Conservation (phyloP, 1,284 basidiomycete genomes). For the Ceratobasidium sp. region DNA sequence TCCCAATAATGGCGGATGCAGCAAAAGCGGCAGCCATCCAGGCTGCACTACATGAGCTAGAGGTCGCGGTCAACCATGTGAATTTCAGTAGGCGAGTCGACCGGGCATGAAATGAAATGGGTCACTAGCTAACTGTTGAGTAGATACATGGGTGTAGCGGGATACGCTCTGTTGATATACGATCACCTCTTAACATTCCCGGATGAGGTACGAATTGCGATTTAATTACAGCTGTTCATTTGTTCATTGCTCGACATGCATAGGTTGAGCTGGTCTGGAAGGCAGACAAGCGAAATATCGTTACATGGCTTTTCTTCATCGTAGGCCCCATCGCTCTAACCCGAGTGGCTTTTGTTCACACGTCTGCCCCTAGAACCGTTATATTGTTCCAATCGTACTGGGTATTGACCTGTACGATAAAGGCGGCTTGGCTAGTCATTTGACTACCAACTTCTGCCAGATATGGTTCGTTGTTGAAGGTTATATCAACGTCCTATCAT, state of each 20-base stretch:
- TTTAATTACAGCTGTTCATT: not conserved
- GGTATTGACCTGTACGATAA: constrained; percentile 47
- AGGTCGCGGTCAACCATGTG: constrained; percentile 28
- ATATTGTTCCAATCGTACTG: constrained; percentile 45
- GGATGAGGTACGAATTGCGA: constrained; percentile 26
- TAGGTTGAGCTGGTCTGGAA: constrained; percentile 47
- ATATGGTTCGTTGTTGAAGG: constrained; percentile 35
- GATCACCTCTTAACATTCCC: constrained; percentile 46
- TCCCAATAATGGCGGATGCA: constrained; percentile 27
- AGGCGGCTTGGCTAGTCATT: constrained; percentile 43
- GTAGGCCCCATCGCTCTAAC: constrained; percentile 8
- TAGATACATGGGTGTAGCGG: constrained; percentile 44
- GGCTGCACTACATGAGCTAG: constrained; percentile 31
- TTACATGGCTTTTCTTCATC: constrained; percentile 36
- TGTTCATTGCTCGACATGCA: not conserved
- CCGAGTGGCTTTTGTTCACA: not conserved
- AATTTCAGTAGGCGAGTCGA: constrained; percentile 25
- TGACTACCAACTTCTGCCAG: constrained; percentile 37
- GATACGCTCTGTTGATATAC: constrained; percentile 44
- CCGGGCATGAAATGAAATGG: constrained; percentile 7
- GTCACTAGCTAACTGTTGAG: not conserved
- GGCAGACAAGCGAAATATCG: constrained; percentile 40
- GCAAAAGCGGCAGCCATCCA: constrained; percentile 22
- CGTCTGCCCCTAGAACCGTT: constrained; percentile 39
- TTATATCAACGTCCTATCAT: constrained; percentile 40